phyloP scores from a whole-genome alignment of 2,329 filamentous ascomycete genomes.

The Colletotrichum navitas region DNA sequence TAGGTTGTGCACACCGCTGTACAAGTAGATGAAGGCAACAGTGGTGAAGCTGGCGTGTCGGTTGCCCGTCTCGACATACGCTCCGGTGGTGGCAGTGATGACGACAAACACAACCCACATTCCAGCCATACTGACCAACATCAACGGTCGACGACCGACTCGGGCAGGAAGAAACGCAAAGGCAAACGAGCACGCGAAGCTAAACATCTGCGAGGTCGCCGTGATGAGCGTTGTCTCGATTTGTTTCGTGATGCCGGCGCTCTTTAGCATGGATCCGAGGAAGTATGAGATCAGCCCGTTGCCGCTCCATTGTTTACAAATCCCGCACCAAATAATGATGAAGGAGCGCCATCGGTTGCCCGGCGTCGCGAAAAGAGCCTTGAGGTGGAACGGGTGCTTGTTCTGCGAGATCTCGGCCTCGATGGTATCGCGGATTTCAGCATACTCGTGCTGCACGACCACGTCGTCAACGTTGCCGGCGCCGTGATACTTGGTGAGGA shows the following conservation, averaged over 20 bases:
- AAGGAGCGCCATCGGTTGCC: constrained; percentile 53
- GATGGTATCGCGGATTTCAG: constrained; percentile 55
- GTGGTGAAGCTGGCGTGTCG: constrained; percentile 29
- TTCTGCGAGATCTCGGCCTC: constrained; percentile 53
- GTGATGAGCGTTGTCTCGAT: constrained; percentile 38
- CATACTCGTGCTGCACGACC: constrained; percentile 66
- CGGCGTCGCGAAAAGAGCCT: constrained; percentile 46
- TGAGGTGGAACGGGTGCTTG: constrained; percentile 44
- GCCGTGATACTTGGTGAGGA: constrained; percentile 71
- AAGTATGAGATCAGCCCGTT: constrained; percentile 9
- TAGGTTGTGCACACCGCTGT: constrained; percentile 39
- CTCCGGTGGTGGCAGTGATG: constrained; percentile 34
- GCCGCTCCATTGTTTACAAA: constrained; percentile 57
- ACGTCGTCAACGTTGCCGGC: constrained; percentile 65
- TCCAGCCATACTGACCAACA: constrained; percentile 37
- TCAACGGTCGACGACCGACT: constrained; percentile 39
- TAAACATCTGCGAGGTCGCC: constrained; percentile 41
- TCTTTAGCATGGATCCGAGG: constrained; percentile 27
- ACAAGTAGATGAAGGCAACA: constrained; percentile 38
- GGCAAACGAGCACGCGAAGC: constrained; percentile 35
- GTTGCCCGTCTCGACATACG: constrained; percentile 36
- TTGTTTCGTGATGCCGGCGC: constrained; percentile 36
- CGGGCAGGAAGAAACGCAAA: constrained; percentile 38
- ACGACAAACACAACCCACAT: constrained; percentile 40
- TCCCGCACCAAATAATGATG: constrained; percentile 57